Conservation (phyloP, 2,329 filamentous ascomycete species). For the Trichoderma polysporum region DNA sequence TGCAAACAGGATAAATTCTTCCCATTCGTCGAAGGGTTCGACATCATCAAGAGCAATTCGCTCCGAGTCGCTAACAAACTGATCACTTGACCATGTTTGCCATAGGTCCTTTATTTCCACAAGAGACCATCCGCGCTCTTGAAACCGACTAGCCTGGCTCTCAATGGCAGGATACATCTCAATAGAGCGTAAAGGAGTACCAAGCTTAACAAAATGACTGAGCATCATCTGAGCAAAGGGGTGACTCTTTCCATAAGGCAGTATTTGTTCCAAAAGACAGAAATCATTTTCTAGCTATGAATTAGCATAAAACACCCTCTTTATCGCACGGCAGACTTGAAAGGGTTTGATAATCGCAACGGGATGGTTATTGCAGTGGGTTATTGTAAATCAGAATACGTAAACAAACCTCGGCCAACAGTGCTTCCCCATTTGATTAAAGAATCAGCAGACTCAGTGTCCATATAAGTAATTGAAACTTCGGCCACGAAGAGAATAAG, state of each 20-base stretch:
- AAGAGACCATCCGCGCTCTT: conserved; percentile 63
- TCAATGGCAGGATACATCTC: conserved; percentile 64
- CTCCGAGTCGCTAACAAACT: conserved; percentile 61
- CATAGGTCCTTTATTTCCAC: conserved; percentile 70
- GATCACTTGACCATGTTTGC: conserved; percentile 73
- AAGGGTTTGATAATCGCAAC: too few species aligned
- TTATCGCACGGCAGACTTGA: too few species aligned
- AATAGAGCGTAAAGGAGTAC: conserved; percentile 74
- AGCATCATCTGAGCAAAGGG: conserved; percentile 89
- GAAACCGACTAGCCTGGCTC: conserved; percentile 70
- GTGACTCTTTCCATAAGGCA: conserved; percentile 74
- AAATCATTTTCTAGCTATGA: conserved; percentile 61
- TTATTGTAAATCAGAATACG: not conserved
- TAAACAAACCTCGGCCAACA: conserved; percentile 61
- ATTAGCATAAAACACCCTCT: not conserved
- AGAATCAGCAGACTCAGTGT: conserved; percentile 67
- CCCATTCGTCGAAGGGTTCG: conserved; percentile 94
- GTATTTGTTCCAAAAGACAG: conserved; percentile 81
- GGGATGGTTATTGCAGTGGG: too few species aligned
- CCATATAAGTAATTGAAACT: conserved; percentile 90
- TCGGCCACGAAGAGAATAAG: conserved; percentile 81
- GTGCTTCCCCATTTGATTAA: conserved; percentile 76
- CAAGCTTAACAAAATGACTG: conserved; percentile 75
- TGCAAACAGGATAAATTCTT: conserved; percentile 84
- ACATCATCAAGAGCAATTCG: conserved; percentile 63